phyloP scores from a whole-genome alignment of 306 rosid genomes.

The Rosa rugosa region DNA sequence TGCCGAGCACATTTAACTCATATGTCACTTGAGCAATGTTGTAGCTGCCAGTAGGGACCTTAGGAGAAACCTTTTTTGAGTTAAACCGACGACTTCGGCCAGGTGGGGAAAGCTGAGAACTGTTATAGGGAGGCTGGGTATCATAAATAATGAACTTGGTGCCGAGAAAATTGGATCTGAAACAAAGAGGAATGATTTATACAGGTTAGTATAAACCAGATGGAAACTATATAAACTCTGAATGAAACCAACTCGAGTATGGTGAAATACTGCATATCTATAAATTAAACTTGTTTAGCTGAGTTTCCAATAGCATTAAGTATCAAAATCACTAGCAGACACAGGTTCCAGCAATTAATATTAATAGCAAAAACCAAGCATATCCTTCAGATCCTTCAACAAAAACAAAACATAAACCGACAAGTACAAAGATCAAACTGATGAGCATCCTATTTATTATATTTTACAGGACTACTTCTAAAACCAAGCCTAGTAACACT shows the following conservation, averaged over 20 bases:
- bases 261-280: not conserved
- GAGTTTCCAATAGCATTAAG: not conserved
- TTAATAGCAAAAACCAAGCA: not conserved
- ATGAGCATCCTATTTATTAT: no score
- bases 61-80: slow-evolving; percentile 86
- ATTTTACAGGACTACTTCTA: no score
- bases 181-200: slow-evolving; percentile 17
- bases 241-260: not conserved
- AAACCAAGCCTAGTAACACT: no score
- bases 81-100: slow-evolving; percentile 80
- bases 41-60: slow-evolving; percentile 81
- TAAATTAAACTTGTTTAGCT: not conserved
- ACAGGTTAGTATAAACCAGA: not conserved
- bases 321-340: not conserved
- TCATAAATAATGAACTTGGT: slow-evolving; percentile 90
- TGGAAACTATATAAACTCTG: not conserved
- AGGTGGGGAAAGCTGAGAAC: slow-evolving; percentile 53
- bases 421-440: no score
- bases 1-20: slow-evolving; percentile 83
- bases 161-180: slow-evolving; percentile 92
- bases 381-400: no score
- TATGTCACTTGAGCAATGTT: slow-evolving; percentile 73
- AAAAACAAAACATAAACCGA: not conserved
- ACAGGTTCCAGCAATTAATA: not conserved
- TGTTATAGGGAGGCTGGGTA: slow-evolving; percentile 79